phyloP scores from a whole-genome alignment of 306 rosid genomes.

The Mimosa bimucronata region DNA sequence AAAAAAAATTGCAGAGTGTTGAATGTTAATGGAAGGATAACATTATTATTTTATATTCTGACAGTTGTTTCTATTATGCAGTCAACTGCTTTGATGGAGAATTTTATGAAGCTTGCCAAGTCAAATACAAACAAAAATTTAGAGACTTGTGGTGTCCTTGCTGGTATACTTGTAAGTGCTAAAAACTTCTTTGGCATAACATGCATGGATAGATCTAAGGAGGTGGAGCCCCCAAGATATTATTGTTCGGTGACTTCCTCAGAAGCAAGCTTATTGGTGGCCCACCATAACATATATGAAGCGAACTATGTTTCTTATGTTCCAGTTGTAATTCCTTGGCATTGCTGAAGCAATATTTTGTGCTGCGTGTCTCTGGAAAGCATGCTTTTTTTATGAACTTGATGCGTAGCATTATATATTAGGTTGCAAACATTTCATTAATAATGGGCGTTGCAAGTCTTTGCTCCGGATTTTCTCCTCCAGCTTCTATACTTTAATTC shows the following conservation, averaged over 20 bases:
- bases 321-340: not conserved
- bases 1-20: slow-evolving; percentile 14
- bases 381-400: slow-evolving; percentile 22
- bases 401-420: slow-evolving; percentile 3
- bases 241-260: not conserved
- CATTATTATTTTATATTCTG: slow-evolving; percentile 26
- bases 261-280: not conserved
- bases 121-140: slow-evolving; percentile 84
- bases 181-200: slow-evolving; percentile 21
- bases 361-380: not conserved
- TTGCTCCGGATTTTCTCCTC: not conserved
- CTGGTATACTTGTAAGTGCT: slow-evolving; percentile 91
- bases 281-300: not conserved
- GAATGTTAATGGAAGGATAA: slow-evolving; percentile 7
- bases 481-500: slow-evolving; percentile 22
- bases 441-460: slow-evolving; percentile 1
- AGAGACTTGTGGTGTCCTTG: slow-evolving; percentile 95
- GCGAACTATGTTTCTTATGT: slow-evolving; percentile 1
- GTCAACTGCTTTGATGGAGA: slow-evolving; percentile 92
- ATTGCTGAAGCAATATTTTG: slow-evolving; percentile 14
- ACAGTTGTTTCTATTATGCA: slow-evolving; percentile 49
- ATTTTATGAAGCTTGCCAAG: slow-evolving; percentile 86
- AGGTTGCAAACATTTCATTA: slow-evolving; percentile 2
- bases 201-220: slow-evolving; percentile 4
- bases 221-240: slow-evolving; percentile 15